Base-by-base conservation (phyloP, 1,284 basidiomycete species). In the Ceratobasidium sp. region DNA sequence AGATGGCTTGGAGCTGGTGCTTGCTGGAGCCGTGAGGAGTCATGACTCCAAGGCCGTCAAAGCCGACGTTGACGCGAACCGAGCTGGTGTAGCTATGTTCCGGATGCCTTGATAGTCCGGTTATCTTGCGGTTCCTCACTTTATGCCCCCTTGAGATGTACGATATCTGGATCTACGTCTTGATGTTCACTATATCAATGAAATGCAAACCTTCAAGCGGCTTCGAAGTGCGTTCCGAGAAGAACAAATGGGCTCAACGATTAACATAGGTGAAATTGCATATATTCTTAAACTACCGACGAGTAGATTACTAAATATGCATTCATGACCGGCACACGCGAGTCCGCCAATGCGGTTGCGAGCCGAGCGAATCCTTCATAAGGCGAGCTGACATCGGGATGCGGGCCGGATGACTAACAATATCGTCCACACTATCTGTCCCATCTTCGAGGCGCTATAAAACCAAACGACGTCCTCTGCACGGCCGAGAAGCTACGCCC, bases 81-180 rank as follows among this genome's bases (percentile, higher is more conserved):
- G 89, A 52, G 85, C 86, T 76, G 89, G 88, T 0, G 88, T 90
- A 77, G 89, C 87, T 3, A 89, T 91, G 86, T 90, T 89, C 88
- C 83, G 89, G 61, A 90, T 91, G 71, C 88, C 88, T 15, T 90
- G 81, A 84, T 32, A 19, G 37, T 22, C 37, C 8, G 46, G 52
- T 51, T 54, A 62, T 37, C 37, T 37, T 8, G 37, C 8, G 37
- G 17, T 51, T 51, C 15, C 46, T 51, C 65, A 22, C n/a, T 44
- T n/a, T 69, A 51, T 52, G 54, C 66, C 66, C 15, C 34, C n/a
- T 19, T 43, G 22, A 37, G 11, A 32, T 34, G 34, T 34, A 29
- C 19, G 57, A 59, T 59, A 59, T 59, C 57, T 59, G 25, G 34
- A 34, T 59, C 37, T 37, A 8, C 4, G 2, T 3, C 37, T 8